A percentile compares a stretch with the other conserved stretches of the same genome.
phyloP scores from a whole-genome alignment of 225 moss, liverwort and hornwort genomes.

The Sphagnum tenellum region DNA sequence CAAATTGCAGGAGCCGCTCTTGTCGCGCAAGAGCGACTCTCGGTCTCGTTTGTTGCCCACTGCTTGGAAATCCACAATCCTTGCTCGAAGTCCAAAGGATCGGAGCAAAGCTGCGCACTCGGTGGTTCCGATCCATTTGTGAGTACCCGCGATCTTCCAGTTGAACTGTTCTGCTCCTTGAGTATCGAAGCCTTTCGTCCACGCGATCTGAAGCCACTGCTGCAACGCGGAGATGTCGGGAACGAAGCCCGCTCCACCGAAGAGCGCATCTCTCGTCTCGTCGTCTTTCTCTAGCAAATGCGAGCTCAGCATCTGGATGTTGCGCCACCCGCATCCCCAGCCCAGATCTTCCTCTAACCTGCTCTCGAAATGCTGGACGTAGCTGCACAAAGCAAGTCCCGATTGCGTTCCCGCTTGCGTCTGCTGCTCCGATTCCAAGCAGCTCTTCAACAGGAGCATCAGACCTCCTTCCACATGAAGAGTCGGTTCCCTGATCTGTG shows the following conservation, averaged over 20 bases:
- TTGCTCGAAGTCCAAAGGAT: conserved; percentile 61
- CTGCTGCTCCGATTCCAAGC: conserved; percentile 16
- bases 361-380: conserved; percentile 62
- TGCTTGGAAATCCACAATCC: conserved; percentile 54
- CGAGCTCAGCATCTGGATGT: conserved; percentile 69
- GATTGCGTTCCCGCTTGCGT: neutral
- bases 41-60: conserved; percentile 19
- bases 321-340: conserved; percentile 86
- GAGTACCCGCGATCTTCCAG: conserved; percentile 53
- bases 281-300: conserved; percentile 21
- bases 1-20: conserved; percentile 8
- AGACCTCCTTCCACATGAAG: conserved; percentile 13
- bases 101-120: conserved; percentile 70
- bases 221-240: conserved; percentile 65
- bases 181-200: conserved; percentile 51
- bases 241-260: conserved; percentile 60
- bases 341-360: conserved; percentile 45
- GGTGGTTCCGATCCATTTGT: conserved; percentile 75
- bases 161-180: conserved; percentile 49
- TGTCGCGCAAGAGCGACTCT: conserved; percentile 2
- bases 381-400: conserved; percentile 15
- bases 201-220: conserved; percentile 68
- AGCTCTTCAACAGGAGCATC: conserved; percentile 25
- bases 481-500: conserved; percentile 34
- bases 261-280: conserved; percentile 37